Evolutionary conservation across 2,329 filamentous ascomycete genomes (phyloP), one percentile per base, ranked within the genome.

Genomic region (Westerdykella ornata): DNA sequence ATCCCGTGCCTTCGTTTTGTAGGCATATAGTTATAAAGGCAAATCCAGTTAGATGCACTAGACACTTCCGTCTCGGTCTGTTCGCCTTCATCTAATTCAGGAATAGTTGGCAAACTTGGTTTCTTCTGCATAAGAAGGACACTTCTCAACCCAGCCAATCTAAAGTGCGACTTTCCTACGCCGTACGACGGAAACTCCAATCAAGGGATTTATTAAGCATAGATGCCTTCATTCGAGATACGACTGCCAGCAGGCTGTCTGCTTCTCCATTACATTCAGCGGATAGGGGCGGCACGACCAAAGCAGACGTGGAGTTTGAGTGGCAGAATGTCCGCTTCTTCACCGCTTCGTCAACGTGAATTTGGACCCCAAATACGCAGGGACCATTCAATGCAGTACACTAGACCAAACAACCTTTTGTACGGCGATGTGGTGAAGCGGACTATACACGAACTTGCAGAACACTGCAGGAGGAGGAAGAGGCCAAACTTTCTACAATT

Each of bases 361-460:
- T 36, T 62, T 4, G 63, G 63, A 12, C 31, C 47, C 11, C 53
- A 57, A 14, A 53, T 53, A 29, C 49, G 45, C 17, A 47, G 59
- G 40, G 57, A 57, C 9, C 62, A 71, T 35, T 76, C 72, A n/a
- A 76, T 78, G 71, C 72, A 77, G 31, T 82, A 82, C 52, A 82
- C 81, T 43, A 65, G 73, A 30, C 65, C 69, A 0, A 74, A 77
- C 44, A 81, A 81, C 48, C 62, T 81, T 1, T 52, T 81, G 1
- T 56, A 77, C 28, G 78, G 78, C 1, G 64, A 76, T 45, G 46
- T 70, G 3, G 47, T 54, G 1, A 49, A 52, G 1, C 69, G 67
- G 15, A 52, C 51, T 1, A 53, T 81, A 6, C 62, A 68, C 39
- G 78, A 81, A 46, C 55, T 82, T 0, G 69, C 74, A 1, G 71